Conservation (phyloP, 2,329 filamentous ascomycete genomes). For the Waltergamsia citrina region DNA sequence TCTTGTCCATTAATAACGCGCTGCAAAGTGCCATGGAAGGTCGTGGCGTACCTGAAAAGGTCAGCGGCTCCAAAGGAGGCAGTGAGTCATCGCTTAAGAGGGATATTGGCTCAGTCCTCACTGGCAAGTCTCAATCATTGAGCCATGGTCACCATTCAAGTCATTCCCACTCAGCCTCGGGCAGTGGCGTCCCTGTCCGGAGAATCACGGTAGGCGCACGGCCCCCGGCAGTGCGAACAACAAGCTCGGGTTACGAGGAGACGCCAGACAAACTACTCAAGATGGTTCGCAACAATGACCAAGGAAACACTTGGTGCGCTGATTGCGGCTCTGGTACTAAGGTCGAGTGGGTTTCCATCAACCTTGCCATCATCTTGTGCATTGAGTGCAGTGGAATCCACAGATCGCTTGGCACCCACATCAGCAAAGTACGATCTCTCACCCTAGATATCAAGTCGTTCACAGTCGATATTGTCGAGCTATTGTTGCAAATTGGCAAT, state of each 20-base stretch:
- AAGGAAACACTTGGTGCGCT: slow-evolving; percentile 88
- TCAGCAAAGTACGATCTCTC: slow-evolving; percentile 91
- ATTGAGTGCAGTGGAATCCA: slow-evolving; percentile 98
- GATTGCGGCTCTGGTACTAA: slow-evolving; percentile 88
- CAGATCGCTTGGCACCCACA: slow-evolving; percentile 90
- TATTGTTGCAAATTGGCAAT: slow-evolving; percentile 86
- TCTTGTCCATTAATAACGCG: slow-evolving; percentile 91
- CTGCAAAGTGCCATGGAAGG: slow-evolving; percentile 92
- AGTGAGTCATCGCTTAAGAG: slow-evolving; percentile 56
- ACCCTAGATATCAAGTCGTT: slow-evolving; percentile 95
- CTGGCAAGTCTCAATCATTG: slow-evolving; percentile 77
- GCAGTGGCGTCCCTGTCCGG: slow-evolving; percentile 55
- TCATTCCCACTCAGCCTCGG: slow-evolving; percentile 36
- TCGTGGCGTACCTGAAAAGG: slow-evolving; percentile 49
- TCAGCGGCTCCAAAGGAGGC: slow-evolving; percentile 22
- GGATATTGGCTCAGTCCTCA: slow-evolving; percentile 87
- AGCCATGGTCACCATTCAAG: slow-evolving; percentile 31
- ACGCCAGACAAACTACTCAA: slow-evolving; percentile 80
- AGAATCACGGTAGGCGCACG: slow-evolving; percentile 88
- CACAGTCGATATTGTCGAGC: slow-evolving; percentile 91
- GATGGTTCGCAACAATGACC: slow-evolving; percentile 78
- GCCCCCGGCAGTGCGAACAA: slow-evolving; percentile 59
- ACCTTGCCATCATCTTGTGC: slow-evolving; percentile 89
- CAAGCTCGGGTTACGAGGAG: slow-evolving; percentile 68
- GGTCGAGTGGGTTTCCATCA: slow-evolving; percentile 98